Percentiles rank a stretch among this genome's conserved stretches.
phyloP scores from a whole-genome alignment of 352 stramenopile genomes.

The Phytopythium chamaehyphon region DNA sequence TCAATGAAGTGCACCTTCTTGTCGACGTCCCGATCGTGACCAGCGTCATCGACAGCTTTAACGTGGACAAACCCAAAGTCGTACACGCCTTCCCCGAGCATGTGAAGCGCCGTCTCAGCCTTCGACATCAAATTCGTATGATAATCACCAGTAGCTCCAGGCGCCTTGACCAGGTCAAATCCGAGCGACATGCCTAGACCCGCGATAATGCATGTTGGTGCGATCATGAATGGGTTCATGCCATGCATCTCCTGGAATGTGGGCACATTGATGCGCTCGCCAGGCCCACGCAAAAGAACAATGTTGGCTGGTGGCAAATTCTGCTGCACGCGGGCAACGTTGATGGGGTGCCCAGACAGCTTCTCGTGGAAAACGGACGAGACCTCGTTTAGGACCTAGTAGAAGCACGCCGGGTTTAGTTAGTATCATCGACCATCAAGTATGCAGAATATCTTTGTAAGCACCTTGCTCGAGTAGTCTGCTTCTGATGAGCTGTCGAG shows the following conservation, averaged over 20 bases:
- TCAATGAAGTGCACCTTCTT: slow-evolving; percentile 88
- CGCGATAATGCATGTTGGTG: slow-evolving; percentile 86
- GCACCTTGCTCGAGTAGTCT: slow-evolving; percentile 63
- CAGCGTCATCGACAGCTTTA: slow-evolving; percentile 85
- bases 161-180: slow-evolving; percentile 68
- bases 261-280: slow-evolving; percentile 83
- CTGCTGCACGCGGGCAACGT: slow-evolving; percentile 43
- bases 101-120: slow-evolving; percentile 61
- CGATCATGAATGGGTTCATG: slow-evolving; percentile 85
- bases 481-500: slow-evolving; percentile 62
- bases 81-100: slow-evolving; percentile 32
- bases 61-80: slow-evolving; percentile 86
- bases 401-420: no score
- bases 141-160: slow-evolving; percentile 80
- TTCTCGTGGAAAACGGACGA: slow-evolving; percentile 61
- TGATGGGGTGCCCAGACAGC: slow-evolving; percentile 73
- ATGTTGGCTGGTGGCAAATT: slow-evolving; percentile 77
- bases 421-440: no score
- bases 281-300: slow-evolving; percentile 77
- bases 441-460: no score
- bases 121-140: slow-evolving; percentile 82
- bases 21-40: slow-evolving; percentile 77
- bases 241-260: slow-evolving; percentile 80
- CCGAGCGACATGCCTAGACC: slow-evolving; percentile 83
- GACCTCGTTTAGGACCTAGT: slow-evolving; percentile 76